Evolutionary conservation across 495 filamentous ascomycete genomes (phyloP).

Genomic region (Tuber borchii): DNA sequence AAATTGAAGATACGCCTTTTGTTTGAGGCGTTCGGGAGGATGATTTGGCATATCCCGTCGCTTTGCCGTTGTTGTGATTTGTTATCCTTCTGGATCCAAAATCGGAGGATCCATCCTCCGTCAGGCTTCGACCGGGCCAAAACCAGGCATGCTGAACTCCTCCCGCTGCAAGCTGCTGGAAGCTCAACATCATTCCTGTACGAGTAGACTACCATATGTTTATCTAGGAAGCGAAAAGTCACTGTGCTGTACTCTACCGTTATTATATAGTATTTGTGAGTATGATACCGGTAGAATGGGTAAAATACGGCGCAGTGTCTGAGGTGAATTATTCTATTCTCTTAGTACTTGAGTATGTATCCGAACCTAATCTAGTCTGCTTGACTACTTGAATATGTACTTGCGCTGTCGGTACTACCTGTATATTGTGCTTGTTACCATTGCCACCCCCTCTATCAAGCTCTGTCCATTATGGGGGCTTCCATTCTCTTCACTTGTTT

Average conservation of each 20-base stretch:
- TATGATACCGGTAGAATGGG: neutral
- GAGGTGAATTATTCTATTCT: neutral
- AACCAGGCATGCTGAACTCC: neutral
- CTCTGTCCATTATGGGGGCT: no score
- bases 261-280: neutral
- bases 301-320: neutral
- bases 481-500: conserved; percentile 27
- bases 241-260: neutral
- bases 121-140: neutral
- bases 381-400: neutral
- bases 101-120: conserved; percentile 3
- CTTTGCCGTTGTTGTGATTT: neutral
- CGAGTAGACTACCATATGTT: no score
- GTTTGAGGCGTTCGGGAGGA: neutral
- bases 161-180: neutral
- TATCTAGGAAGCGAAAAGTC: neutral
- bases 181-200: neutral
- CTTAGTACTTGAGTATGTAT: neutral
- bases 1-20: neutral
- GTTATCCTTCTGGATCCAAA: neutral
- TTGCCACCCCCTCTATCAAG: conserved; percentile 8
- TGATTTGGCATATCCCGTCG: neutral
- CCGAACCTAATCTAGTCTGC: neutral
- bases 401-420: no score
- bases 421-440: no score